phyloP scores from a whole-genome alignment of 2,329 filamentous ascomycete species.

The Stachybotrys echinatus region DNA sequence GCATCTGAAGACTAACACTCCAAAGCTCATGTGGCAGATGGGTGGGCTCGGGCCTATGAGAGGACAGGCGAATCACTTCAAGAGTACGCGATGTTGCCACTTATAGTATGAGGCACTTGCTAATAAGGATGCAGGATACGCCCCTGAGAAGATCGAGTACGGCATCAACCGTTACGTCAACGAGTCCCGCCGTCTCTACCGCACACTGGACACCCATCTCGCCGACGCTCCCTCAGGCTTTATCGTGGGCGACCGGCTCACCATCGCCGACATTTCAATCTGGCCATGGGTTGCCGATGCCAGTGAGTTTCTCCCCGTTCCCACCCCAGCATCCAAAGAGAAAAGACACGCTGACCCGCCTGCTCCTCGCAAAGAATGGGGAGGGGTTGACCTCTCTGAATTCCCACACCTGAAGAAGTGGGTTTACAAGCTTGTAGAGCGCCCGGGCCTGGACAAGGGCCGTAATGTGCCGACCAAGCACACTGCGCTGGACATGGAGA shows the following conservation, averaged over 20 bases:
- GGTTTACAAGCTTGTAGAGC: constrained; percentile 64
- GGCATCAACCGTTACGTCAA: constrained; percentile 77
- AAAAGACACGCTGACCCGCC: too few relatives aligned
- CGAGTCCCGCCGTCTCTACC: constrained; percentile 78
- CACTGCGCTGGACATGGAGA: constrained; percentile 47
- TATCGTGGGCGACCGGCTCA: constrained; percentile 62
- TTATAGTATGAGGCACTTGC: background rate
- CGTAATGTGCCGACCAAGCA: constrained; percentile 65
- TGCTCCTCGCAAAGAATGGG: too few relatives aligned
- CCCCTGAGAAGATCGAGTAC: constrained; percentile 77
- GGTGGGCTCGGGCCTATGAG: constrained; percentile 80
- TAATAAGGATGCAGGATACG: constrained; percentile 49
- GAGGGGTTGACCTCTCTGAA: constrained; percentile 57
- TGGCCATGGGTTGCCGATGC: constrained; percentile 69
- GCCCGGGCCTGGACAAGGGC: constrained; percentile 71
- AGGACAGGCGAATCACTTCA: constrained; percentile 76
- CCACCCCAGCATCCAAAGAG: background rate
- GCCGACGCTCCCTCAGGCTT: constrained; percentile 48
- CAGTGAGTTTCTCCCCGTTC: constrained; percentile 26
- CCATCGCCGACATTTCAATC: constrained; percentile 73
- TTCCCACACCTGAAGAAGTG: constrained; percentile 74
- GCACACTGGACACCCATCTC: constrained; percentile 70
- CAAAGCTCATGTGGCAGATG: constrained; percentile 66
- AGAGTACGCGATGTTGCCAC: constrained; percentile 36
- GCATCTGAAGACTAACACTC: background rate